Evolutionary conservation across 148 eudicot species (phyloP).

Genomic region (Talinum fruticosum): DNA sequence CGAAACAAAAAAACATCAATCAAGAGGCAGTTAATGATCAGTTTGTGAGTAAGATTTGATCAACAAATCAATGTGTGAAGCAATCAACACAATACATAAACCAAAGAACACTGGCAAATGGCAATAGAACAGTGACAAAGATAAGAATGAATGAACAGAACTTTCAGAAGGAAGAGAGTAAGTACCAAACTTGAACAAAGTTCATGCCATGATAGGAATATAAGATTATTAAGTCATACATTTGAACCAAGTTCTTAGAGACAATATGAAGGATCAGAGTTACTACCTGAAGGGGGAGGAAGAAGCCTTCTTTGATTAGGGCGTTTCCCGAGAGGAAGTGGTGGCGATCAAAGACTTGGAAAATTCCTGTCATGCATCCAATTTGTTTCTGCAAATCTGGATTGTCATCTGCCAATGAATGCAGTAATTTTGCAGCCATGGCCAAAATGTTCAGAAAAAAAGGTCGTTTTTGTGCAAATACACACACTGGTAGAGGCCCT

Average conservation of each 20-base stretch:
- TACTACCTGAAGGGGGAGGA: constrained; percentile 51
- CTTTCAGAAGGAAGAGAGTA: not conserved
- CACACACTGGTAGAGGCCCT: not conserved
- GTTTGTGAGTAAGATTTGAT: not conserved
- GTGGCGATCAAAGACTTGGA: constrained; percentile 71
- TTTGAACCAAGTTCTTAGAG: not conserved
- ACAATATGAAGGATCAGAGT: not conserved
- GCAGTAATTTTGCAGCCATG: constrained; percentile 92
- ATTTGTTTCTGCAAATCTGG: constrained; percentile 89
- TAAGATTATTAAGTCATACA: not conserved
- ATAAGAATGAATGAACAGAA: not conserved
- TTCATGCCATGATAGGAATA: not conserved
- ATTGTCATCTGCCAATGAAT: constrained; percentile 85
- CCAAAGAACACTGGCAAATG: not conserved
- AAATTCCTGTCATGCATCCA: constrained; percentile 82
- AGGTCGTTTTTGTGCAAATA: not conserved
- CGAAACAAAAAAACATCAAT: not conserved
- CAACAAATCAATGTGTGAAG: not conserved
- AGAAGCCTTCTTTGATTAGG: constrained; percentile 54
- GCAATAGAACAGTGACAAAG: constrained; percentile 14
- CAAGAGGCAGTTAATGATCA: not conserved
- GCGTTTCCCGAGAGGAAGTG: constrained; percentile 45
- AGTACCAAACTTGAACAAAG: not conserved
- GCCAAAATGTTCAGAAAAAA: not conserved
- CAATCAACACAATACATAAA: constrained; percentile 6